Evolutionary conservation across 495 filamentous ascomycete species (phyloP), one percentile per base, ranked within the genome.

Genomic region (Neurospora cerealis): DNA sequence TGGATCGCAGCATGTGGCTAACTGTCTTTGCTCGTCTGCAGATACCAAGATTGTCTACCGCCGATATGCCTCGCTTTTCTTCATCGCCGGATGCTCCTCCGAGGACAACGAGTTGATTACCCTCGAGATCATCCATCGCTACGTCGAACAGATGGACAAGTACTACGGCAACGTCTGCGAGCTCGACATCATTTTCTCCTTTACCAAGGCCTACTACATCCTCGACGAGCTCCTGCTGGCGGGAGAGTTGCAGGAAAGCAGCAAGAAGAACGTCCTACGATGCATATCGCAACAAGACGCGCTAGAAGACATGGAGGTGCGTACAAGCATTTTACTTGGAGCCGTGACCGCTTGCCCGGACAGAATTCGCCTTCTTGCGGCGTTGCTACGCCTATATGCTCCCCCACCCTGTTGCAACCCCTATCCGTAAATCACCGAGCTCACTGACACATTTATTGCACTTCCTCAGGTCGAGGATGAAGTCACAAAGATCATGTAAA

Each of bases 81-180:
- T 99, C 87, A 98, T 99, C 81, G 95, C 96, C 80, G 96, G 96
- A 73, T 97, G 95, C 85, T 90, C 93, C 39, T 93, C 94, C 19
- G 93, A 92, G 71, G 96, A 98, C 80, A 99, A 99, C 85, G 96
- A 99, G 80, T 86, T 99, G 82, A 97, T 98, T 81, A 97, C 93
- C 40, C 92, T 99, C 76, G 96, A 99, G 82, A 93, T 98, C 80
- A 95, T 99, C 69, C 96, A 99, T 84, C 93, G 96, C 77, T 98
- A 98, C 82, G 96, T 98, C 70, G 96, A 99, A 83, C 96, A 98
- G 85, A 99, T 98, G 96, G 96, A 99, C 87, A 99, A 98, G 82
- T 99, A 98, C 87, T 99, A 99, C 81, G 96, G 96, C 82, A 99
- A 99, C 83, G 96, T 99, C 73, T 99, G 96, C 84, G 96, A 99